Evolutionary conservation across 768 basidiomycete genomes (phyloP), one percentile per base, ranked within the genome.

Genomic region (Mycena vitilis): DNA sequence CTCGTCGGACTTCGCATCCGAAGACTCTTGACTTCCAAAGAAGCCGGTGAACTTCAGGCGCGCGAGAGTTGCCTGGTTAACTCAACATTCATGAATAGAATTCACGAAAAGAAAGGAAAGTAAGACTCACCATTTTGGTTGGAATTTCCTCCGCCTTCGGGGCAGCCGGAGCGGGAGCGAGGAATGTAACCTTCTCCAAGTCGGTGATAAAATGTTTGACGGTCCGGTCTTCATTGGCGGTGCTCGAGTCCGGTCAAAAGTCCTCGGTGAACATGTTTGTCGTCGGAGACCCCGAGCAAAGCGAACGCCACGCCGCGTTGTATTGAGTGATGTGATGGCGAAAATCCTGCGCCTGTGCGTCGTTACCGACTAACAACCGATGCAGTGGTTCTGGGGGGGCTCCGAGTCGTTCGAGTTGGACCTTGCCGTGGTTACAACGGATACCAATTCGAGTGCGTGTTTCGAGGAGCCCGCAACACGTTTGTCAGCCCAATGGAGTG

Each of bases 361-460:
- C 52, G 52, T 15, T 30, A 22, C 52, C 25, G 15, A 34, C 52
- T 18, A 36, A 53, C 9, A 36, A 13, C 16, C 52, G 25, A 34
- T 15, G 34, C 15, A 36, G 52, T 36, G 30, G 52, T 30, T 53
- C 52, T 5, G 25, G 52, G 4, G 34, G 52, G 10, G 4, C 52
- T 4, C 36, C 52, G 34, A 53, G 52, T 18, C 30, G 18, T 16
- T 44, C 42, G 18, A 44, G 42, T 16, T 44, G 42, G 18, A 59
- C 58, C 45, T 59, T 59, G 18, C 45, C 58, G 22, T 47, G 47
- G 11, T 59, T n/a, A 34, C 58, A 59, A 30, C 58, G 48, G 1
- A 60, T 71, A 0, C 75, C 76, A 75, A 81, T n/a, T n/a, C n/a
- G n/a, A 81, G 16, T 36, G 18, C 15, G 54, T 16, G 7, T 11